Conservation (phyloP, 2,329 filamentous ascomycete species). For the Rhinocladiella mackenziei region DNA sequence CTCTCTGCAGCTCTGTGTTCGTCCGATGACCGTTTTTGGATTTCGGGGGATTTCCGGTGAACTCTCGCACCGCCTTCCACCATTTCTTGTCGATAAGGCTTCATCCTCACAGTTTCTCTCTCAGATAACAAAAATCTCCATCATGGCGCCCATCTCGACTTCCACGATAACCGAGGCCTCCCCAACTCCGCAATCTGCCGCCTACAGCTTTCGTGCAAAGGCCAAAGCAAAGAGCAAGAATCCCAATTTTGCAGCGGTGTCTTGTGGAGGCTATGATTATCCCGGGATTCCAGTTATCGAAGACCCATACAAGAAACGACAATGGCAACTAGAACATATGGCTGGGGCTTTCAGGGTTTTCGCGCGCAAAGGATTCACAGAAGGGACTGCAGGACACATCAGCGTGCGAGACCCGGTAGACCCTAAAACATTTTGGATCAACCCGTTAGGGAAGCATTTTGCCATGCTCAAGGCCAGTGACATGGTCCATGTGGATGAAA, state of each 20-base stretch:
- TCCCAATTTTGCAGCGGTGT: neutral
- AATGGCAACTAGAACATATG: constrained; percentile 53
- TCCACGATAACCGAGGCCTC: neutral
- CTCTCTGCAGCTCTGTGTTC: too few species aligned
- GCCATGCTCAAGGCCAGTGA: constrained; percentile 61
- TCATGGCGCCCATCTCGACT: neutral
- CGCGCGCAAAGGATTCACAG: constrained; percentile 54
- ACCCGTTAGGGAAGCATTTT: constrained; percentile 62
- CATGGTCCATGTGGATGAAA: constrained; percentile 62
- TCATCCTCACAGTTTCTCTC: too few species aligned
- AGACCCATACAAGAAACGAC: constrained; percentile 35
- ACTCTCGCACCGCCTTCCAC: too few species aligned
- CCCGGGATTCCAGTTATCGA: neutral
- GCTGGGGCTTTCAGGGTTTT: constrained; percentile 57
- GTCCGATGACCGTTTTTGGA: too few species aligned
- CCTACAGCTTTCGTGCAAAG: neutral
- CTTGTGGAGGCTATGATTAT: neutral
- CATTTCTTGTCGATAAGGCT: too few species aligned
- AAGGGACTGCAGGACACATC: constrained; percentile 62
- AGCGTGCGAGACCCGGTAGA: constrained; percentile 57
- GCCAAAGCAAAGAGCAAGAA: neutral
- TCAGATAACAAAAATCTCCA: too few species aligned
- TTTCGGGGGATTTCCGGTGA: too few species aligned
- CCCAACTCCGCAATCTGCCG: neutral
- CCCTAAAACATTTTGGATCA: constrained; percentile 61